Conservation (phyloP, 73 alveolate genomes). For the Uronychia binucleata region DNA sequence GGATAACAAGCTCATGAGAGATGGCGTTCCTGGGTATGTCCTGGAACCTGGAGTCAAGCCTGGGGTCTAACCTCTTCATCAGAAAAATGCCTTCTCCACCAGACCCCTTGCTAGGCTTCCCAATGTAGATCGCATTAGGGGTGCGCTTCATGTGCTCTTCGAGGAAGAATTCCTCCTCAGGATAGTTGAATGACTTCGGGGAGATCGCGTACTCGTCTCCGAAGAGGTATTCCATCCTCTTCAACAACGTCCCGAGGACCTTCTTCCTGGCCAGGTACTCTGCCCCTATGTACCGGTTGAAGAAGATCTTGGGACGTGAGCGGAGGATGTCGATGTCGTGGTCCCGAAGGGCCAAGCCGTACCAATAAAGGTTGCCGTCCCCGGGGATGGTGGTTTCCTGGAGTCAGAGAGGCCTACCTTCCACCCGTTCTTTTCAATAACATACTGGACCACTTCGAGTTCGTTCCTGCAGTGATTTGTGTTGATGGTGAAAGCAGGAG, state of each 20-base stretch:
- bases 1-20: conserved; percentile 67
- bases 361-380: conserved; percentile 61
- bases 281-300: conserved; percentile 75
- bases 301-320: conserved; percentile 18
- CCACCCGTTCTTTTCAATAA: conserved; percentile 49
- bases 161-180: conserved; percentile 74
- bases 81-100: conserved; percentile 89
- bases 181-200: conserved; percentile 71
- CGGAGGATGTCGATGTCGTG: conserved; percentile 40
- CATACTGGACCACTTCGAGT: conserved; percentile 45
- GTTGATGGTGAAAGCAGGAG: conserved; percentile 33
- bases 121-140: conserved; percentile 62
- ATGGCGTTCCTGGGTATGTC: not conserved
- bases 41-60: conserved; percentile 12
- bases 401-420: not conserved
- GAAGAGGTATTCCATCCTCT: conserved; percentile 66
- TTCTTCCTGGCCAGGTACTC: conserved; percentile 83
- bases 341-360: conserved; percentile 65
- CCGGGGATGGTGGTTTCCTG: conserved; percentile 31
- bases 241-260: conserved; percentile 57
- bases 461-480: conserved; percentile 63
- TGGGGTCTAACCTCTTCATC: conserved; percentile 49
- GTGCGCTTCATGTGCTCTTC: conserved; percentile 53
- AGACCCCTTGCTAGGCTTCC: conserved; percentile 83
- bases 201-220: conserved; percentile 77